Percentiles rank a stretch among this genome's conserved stretches.
Conservation (phyloP, 176 grass and related monocot species). For the Puccinellia tenuiflora region DNA sequence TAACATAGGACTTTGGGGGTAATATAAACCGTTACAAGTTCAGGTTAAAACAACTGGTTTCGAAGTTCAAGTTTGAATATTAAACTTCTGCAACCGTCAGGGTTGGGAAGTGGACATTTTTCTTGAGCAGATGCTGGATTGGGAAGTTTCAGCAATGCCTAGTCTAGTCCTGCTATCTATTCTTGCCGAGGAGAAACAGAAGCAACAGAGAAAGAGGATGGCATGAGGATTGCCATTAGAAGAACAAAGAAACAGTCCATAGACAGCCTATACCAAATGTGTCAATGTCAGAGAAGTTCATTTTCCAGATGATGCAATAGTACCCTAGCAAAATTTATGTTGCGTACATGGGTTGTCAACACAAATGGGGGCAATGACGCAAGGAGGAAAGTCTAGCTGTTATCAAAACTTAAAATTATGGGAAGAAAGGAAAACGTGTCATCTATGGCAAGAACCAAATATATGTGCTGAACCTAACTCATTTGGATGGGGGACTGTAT, state of each 20-base stretch:
- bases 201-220: neutral
- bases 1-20: neutral
- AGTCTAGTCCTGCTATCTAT: neutral
- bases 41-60: neutral
- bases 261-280: neutral
- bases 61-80: neutral
- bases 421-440: neutral
- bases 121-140: neutral
- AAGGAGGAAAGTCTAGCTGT: neutral
- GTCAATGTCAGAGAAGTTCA: neutral
- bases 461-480: neutral
- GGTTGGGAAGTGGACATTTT: neutral
- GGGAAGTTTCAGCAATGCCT: neutral
- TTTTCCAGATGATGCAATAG: neutral
- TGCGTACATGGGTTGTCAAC: neutral
- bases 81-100: neutral
- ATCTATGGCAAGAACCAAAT: neutral
- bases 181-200: neutral
- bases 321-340: conserved; percentile 6
- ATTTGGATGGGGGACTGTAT: neutral
- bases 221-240: neutral
- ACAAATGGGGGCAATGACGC: neutral
- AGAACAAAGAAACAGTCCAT: conserved; percentile 19
- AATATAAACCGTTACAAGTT: neutral
- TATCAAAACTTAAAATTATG: neutral